Evolutionary conservation across 2,329 filamentous ascomycete species (phyloP), one percentile per base, ranked within the genome.

Genomic region (Neoscytalidium dimidiatum): DNA sequence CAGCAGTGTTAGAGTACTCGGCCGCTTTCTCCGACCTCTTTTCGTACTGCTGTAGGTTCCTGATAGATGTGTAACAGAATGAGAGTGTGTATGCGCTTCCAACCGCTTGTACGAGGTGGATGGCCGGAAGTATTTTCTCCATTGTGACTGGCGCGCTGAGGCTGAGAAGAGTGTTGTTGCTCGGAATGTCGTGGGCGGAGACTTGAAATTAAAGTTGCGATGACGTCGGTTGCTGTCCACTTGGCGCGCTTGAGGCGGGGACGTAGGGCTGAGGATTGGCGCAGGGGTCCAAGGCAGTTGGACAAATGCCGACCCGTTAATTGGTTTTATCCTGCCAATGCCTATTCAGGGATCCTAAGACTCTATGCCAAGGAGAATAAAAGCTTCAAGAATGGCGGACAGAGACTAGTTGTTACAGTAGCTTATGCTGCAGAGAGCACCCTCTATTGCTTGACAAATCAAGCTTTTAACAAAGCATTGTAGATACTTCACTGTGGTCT

Each of bases 31-130:
- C 70, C 51, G 70, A 70, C 49, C 72, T 66, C n/a, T 67, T 35
- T 53, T 79, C 77, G 68, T 77, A 79, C 26, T 71, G 65, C 33
- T 71, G 74, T 1, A 79, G 70, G 14, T 72, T 74, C 6, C 71
- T 72, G 63, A 79, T 77, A 70, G 74, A 76, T 35, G 71, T 66
- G 68, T 75, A 76, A 23, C 72, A 74, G 44, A 74, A 71, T 67
- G 70, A 70, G 14, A 77, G 70, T 23, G 68, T 71, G 69, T 78
- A 77, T 43, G 67, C 61, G 49, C 64, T 62, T 33, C 23, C 52
- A n/a, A 31, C 38, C 0, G 62, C 62, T 46, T 64, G 51, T 0
- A 19, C 41, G 17, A 64, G 3, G 13, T 64, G 62, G n/a, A 64
- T 48, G 14, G 29, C 38, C 9, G 31, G 44, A 9, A 57, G 43